Conservation (phyloP, 2,329 filamentous ascomycete genomes). For the Malbranchea zuffiana region DNA sequence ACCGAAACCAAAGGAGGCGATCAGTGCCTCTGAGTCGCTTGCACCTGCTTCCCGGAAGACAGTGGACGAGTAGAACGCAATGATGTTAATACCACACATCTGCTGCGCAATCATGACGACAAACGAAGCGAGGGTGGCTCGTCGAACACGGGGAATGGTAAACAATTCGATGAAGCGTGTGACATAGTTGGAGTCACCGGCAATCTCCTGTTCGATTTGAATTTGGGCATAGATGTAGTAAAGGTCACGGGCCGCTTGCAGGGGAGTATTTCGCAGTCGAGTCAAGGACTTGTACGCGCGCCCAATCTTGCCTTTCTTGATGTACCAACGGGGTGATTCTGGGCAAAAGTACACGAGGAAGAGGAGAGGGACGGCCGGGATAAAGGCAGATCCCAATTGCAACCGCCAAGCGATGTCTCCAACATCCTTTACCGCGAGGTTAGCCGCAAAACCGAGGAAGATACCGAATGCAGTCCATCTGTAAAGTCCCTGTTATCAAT, state of each 20-base stretch:
- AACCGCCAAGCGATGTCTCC: slow-evolving; percentile 53
- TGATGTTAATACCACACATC: slow-evolving; percentile 62
- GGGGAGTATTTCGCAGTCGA: slow-evolving; percentile 45
- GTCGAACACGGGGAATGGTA: slow-evolving; percentile 39
- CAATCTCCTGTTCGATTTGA: slow-evolving; percentile 34
- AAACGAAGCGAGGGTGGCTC: slow-evolving; percentile 63
- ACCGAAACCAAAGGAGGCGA: slow-evolving; percentile 55
- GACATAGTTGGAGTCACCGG: slow-evolving; percentile 45
- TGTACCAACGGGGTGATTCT: slow-evolving; percentile 55
- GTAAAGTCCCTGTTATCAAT: slow-evolving; percentile 5
- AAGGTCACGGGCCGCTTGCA: slow-evolving; percentile 53
- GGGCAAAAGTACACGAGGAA: slow-evolving; percentile 51
- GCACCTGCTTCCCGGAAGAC: slow-evolving; percentile 47
- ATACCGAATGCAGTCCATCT: slow-evolving; percentile 51
- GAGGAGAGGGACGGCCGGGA: slow-evolving; percentile 52
- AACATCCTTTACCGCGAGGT: slow-evolving; percentile 51
- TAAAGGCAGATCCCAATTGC: slow-evolving; percentile 53
- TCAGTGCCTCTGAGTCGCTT: slow-evolving; percentile 44
- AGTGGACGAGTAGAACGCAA: slow-evolving; percentile 63
- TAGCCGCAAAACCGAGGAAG: slow-evolving; percentile 55
- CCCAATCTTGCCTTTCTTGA: slow-evolving; percentile 53
- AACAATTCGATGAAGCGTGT: slow-evolving; percentile 47
- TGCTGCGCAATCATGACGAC: slow-evolving; percentile 72
- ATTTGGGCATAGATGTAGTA: slow-evolving; percentile 50
- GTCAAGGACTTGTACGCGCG: slow-evolving; percentile 51